Evolutionary conservation across 495 filamentous ascomycete genomes (phyloP), one percentile per base, ranked within the genome.

Genomic region (Penicillium paxilli): DNA sequence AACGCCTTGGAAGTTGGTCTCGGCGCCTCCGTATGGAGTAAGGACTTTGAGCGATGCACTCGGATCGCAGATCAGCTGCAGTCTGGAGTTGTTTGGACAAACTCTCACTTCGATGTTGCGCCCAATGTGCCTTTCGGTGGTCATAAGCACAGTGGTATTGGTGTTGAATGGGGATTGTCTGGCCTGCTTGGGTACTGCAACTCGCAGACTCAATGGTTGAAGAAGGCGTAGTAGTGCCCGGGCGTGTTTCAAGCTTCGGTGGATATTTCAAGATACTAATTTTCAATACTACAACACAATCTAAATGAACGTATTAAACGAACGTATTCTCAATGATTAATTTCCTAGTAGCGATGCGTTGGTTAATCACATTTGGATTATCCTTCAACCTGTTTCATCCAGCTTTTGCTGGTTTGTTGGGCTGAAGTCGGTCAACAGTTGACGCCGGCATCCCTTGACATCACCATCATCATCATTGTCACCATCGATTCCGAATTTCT

Each of bases 71-170:
- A 69, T 8, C 67, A 70, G 33, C 63, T 87, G 22, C 70, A 80
- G 57, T 74, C 80, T 0, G 84, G 83, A 3, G 75, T 61, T 23
- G 80, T 86, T 21, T 86, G 77, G 77, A 78, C 85, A 47, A 85
- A 86, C 47, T 57, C 60, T 3, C 67, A 65, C 42, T 77, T 80
- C 65, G 73, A 76, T 54, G 66, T 72, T 4, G 67, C 64, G 10
- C 79, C 79, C 25, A 75, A 75, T 47, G 81, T 77, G 1, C 79
- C 78, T 51, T 90, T 88, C 60, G 77, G 70, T 16, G 87, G 86
- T n/a, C 78, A 82, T 63, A 87, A 88, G 74, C 75, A 84, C 54
- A 81, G 76, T 53, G 86, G 87, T 4, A 80, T 87, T 48, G 86
- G 86, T 4, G 80, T 79, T 22, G 86, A 88, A 65, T 82, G 83